Base-by-base conservation (phyloP, 1,284 basidiomycete species). In the Thecaphora thlaspeos region DNA sequence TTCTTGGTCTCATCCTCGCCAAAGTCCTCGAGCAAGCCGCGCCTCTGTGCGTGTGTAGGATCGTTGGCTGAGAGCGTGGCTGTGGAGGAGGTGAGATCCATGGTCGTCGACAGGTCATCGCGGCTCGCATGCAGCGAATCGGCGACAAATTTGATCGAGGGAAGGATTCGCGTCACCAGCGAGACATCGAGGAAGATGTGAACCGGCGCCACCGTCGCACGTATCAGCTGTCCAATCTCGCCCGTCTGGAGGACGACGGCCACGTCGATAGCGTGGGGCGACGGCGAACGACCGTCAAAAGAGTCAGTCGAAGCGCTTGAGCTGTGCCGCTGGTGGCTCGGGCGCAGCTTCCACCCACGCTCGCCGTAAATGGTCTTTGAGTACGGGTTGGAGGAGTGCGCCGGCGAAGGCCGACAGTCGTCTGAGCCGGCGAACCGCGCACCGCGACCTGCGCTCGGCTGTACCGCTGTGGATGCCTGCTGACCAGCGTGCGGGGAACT, bases 131-230 rank as follows among this genome's bases (percentile, higher is more conserved):
- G 7, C 26, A 28, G 26, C 7, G 26, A 5, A 7, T 28, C 11
- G 5, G 26, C 26, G 11, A 28, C 26, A 11, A 7, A 5, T 28
- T 28, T 5, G 26, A 28, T 7, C 5, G 26, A 5, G 14, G 65
- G 70, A 40, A 62, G 48, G 9, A 62, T 37, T 8, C 70, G 48
- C 19, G 64, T 61, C 9, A 52, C 52, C 7, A 67, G 42, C 2
- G 70, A 71, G 8, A 59, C 36, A 36, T 73, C 70, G 8, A 61
- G 41, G 34, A 73, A 71, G 17, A 61, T 26, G 39, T 73, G 70
- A 0, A 71, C 39, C 2, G 68, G 66, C 11, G 60, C 62, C 0
- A 68, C 34, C 3, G 21, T 21, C 9, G 36, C 54, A 2, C 17
- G 36, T 28, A 63, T 24, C 8, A 17, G 39, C 2, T 46, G 55